A percentile compares a stretch with the other conserved stretches of the same genome.
These are phyloP conservation scores for Ophiorrhiza pumila DNA, from an alignment of 257 asterid species.

Conservation along the genomic window DNA sequence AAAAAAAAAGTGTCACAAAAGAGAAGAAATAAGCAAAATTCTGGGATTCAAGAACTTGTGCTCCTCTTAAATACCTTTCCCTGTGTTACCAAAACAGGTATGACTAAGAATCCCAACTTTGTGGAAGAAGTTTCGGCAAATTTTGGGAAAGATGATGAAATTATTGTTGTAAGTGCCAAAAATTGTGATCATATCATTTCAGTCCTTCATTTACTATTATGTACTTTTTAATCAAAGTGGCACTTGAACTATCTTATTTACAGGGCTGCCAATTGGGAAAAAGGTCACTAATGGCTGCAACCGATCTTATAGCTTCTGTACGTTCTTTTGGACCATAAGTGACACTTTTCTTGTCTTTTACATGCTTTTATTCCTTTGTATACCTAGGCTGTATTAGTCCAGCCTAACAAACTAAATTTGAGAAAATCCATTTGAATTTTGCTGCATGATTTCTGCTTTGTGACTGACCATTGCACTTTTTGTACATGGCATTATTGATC, in stretches of 20 bases:
- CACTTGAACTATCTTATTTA: background rate
- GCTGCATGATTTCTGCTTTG: background rate
- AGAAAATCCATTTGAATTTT: background rate
- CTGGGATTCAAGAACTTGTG: background rate
- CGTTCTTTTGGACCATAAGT: constrained; percentile 10
- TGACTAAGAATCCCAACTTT: constrained; percentile 55
- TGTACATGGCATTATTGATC: background rate
- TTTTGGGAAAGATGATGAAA: constrained; percentile 64
- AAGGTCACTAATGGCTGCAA: constrained; percentile 69
- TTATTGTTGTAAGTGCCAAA: constrained; percentile 60
- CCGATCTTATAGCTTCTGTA: constrained; percentile 62
- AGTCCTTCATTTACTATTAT: background rate
- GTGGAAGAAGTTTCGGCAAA: constrained; percentile 42
- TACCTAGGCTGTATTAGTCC: too few species aligned
- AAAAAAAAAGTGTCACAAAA: too few species aligned
- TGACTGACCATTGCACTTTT: background rate
- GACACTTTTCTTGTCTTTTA: background rate
- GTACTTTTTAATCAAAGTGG: background rate
- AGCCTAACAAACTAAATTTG: too few species aligned
- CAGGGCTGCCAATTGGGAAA: constrained; percentile 81
- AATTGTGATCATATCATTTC: background rate
- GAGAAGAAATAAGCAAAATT: too few species aligned
- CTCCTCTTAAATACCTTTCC: background rate
- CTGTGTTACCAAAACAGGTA: constrained; percentile 32
- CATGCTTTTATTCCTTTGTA: background rate